Evolutionary conservation across 352 stramenopile genomes (phyloP).

Genomic region (Globisporangium barbulae): DNA sequence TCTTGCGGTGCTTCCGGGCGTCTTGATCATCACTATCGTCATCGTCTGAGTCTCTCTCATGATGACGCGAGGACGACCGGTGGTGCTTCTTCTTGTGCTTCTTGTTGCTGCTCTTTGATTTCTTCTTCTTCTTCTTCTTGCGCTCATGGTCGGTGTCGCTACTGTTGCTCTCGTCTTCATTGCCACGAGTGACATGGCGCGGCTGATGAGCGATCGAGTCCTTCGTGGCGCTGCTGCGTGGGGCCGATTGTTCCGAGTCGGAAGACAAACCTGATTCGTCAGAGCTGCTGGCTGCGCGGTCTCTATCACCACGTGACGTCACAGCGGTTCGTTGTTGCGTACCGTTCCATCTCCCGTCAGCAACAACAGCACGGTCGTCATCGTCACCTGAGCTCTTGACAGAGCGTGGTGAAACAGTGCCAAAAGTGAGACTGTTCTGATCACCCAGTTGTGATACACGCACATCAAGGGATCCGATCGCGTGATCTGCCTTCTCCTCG

Average conservation of each 20-base stretch:
- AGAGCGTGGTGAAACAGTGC: neutral
- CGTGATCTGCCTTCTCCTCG: constrained; percentile 13
- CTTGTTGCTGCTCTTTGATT: constrained; percentile 8
- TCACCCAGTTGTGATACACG: neutral
- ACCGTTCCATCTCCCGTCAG: constrained; percentile 1
- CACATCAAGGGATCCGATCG: neutral
- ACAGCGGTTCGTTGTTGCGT: constrained; percentile 3
- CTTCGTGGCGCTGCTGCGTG: neutral
- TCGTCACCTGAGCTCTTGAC: neutral
- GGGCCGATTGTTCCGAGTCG: neutral
- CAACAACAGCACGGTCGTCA: neutral
- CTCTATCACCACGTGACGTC: neutral
- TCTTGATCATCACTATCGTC: constrained; percentile 20
- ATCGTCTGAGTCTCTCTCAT: constrained; percentile 18
- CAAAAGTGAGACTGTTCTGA: constrained; percentile 10
- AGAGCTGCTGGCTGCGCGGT: constrained; percentile 8
- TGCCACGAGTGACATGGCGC: neutral
- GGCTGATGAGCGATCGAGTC: neutral
- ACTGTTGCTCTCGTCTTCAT: neutral
- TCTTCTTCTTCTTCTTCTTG: constrained; percentile 22
- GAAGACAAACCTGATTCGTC: constrained; percentile 13
- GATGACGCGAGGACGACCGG: constrained; percentile 25
- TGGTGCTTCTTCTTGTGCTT: constrained; percentile 22
- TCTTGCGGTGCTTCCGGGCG: constrained; percentile 27
- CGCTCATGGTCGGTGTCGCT: neutral